Percentiles rank a stretch among this genome's conserved stretches.
Evolutionary conservation across 345 rosid species (phyloP).

Genomic region (Gossypium longicalyx): DNA sequence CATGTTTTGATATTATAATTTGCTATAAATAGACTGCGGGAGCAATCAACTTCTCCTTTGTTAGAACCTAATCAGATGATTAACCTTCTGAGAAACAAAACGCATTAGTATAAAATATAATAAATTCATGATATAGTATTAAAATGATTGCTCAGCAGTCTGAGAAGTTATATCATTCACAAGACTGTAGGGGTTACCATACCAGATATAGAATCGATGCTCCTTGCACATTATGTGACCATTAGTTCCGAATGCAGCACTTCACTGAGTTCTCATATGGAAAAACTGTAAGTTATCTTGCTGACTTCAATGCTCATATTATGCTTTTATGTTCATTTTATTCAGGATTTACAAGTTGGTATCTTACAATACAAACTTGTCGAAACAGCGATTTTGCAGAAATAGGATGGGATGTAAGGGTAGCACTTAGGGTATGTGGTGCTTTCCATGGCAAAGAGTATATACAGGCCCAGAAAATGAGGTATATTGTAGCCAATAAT

Average conservation of each 20-base stretch:
- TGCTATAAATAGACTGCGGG: not conserved
- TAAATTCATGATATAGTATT: not conserved
- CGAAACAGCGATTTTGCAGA: conserved; percentile 41
- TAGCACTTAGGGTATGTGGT: conserved; percentile 51
- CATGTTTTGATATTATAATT: not conserved
- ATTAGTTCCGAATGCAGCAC: conserved; percentile 57
- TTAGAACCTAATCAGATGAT: conserved; percentile 1
- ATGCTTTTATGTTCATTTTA: not conserved
- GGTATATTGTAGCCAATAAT: conserved; percentile 27
- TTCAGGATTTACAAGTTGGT: not conserved
- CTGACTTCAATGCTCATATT: not conserved
- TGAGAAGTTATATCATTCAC: not conserved
- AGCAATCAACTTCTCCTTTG: not conserved
- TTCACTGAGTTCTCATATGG: conserved; percentile 42
- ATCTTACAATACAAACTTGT: conserved; percentile 14
- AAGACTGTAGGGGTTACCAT: conserved; percentile 58
- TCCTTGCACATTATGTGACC: conserved; percentile 64
- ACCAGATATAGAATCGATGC: conserved; percentile 75
- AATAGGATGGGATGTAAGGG: conserved; percentile 65
- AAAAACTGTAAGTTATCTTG: conserved; percentile 40
- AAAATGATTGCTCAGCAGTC: conserved; percentile 19
- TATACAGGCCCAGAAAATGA: conserved; percentile 54
- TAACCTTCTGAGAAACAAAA: not conserved
- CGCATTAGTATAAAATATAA: not conserved
- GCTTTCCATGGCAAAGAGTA: conserved; percentile 54